phyloP scores from a whole-genome alignment of 2,329 filamentous ascomycete genomes.

The Colletotrichum filicis region DNA sequence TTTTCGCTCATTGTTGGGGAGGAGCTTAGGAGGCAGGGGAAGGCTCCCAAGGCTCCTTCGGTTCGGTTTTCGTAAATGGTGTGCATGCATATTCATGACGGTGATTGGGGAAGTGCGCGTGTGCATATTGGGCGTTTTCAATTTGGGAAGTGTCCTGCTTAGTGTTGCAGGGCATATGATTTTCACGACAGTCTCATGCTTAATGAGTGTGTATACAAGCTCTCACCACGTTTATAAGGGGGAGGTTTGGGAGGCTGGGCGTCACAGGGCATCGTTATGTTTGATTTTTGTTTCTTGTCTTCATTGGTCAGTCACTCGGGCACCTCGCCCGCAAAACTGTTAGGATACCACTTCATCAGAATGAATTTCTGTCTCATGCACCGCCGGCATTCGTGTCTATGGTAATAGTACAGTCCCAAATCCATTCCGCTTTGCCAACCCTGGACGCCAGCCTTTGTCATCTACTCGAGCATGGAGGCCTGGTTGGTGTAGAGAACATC shows the following conservation, averaged over 20 bases:
- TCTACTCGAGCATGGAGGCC: constrained; percentile 90
- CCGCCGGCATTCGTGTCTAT: constrained; percentile 37
- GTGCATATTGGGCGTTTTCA: not conserved
- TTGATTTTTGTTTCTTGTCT: not conserved
- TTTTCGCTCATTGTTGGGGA: constrained; percentile 66
- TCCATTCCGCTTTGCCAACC: constrained; percentile 21
- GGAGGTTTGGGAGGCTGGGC: constrained; percentile 12
- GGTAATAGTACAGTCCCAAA: constrained; percentile 39
- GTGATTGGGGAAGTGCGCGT: not conserved
- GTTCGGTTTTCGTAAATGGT: constrained; percentile 16
- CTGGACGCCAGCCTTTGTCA: constrained; percentile 24
- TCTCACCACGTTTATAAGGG: constrained; percentile 3
- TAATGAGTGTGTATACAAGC: not conserved
- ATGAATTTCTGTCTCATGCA: constrained; percentile 35
- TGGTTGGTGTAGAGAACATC: constrained; percentile 98
- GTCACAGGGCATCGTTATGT: constrained; percentile 5
- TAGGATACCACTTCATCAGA: constrained; percentile 36
- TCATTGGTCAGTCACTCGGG: constrained; percentile 13
- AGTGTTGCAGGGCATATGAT: constrained; percentile 36
- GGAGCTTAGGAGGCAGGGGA: constrained; percentile 46
- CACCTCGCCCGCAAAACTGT: constrained; percentile 13
- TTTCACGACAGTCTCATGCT: constrained; percentile 17
- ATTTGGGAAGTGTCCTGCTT: constrained; percentile 20
- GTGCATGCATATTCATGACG: not conserved
- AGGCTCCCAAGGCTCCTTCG: constrained; percentile 7